Base-by-base conservation (phyloP, 257 asterid species). In the Nicotiana otophora region DNA sequence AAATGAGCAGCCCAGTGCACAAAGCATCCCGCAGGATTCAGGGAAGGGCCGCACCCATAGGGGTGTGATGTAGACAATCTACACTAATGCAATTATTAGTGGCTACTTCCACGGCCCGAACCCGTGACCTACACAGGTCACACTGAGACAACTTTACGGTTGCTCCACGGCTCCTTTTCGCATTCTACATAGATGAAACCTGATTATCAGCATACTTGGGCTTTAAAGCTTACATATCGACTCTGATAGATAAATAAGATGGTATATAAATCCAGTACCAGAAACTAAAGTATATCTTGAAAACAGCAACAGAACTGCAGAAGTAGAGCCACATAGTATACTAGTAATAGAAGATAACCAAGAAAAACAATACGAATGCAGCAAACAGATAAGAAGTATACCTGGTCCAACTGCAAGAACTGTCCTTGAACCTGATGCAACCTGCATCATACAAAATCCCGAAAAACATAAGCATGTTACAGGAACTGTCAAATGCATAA, bases 351-450 rank as follows among this genome's bases (percentile, higher is more conserved):
- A 63, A 77, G 26, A 46, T 48, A 75, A 39, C 10, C 16, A 19
- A 2, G 26, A 75, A 34, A 54, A 30, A 39, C 17, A 23, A 58
- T 75, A 58, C 30, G 20, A 51, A 76, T 58, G 4, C 26, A 48
- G 33, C 34, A 83, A 57, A 61, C 20, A 63, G n/a, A 19, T 30
- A 20, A 36, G 48, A 82, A 83, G 84, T 91, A 54, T 83, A 96
- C 99, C 99, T 19, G 99, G 99, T 63, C 99, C 99, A 58, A 94
- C 88, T 58, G 98, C 98, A 80, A 96, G 98, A 87, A 96, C 98
- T 2, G 98, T 96, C 84, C 87, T 94, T 62, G 99, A 93, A 60
- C 99, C 99, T 82, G 99, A 93, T 61, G 97, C 81, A 80, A 94
- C 94, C 99, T 96, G 88, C 79, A 57, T 60, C 28, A 31, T 28